Evolutionary conservation across 768 basidiomycete species (phyloP).

Genomic region (Pseudohyphozyma bogoriensis): DNA sequence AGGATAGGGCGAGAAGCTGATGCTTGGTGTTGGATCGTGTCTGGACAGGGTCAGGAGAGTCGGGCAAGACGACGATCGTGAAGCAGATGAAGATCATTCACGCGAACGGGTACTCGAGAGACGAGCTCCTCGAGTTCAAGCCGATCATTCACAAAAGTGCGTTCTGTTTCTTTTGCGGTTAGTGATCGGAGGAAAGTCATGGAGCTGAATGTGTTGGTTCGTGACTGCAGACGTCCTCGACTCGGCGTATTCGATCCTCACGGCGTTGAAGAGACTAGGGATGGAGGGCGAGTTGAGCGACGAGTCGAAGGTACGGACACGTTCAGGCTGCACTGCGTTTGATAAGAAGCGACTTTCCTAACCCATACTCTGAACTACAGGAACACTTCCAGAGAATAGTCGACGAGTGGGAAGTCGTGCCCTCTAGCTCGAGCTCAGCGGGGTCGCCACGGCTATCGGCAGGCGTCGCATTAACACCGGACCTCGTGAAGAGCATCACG

Average conservation of each 20-base stretch:
- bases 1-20: no score
- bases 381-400: constrained; percentile 42
- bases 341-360: not conserved
- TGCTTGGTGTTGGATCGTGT: not conserved
- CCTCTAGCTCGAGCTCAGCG: constrained; percentile 14
- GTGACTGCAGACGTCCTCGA: constrained; percentile 59
- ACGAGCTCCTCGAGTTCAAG: constrained; percentile 66
- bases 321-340: constrained; percentile 37
- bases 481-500: constrained; percentile 42
- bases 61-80: constrained; percentile 89
- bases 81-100: constrained; percentile 99
- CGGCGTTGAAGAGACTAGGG: constrained; percentile 75
- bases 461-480: constrained; percentile 32
- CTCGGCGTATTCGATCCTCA: constrained; percentile 71
- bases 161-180: not conserved
- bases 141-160: constrained; percentile 63
- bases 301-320: no score
- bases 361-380: constrained; percentile 21
- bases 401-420: constrained; percentile 39
- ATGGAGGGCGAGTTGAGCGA: constrained; percentile 59
- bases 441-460: not conserved
- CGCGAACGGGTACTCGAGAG: constrained; percentile 70
- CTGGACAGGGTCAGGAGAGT: constrained; percentile 88
- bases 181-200: not conserved
- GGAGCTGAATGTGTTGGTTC: not conserved